Evolutionary conservation across 192 early-diverging fungal genomes (phyloP), one percentile per base, ranked within the genome.

Genomic region (Oehlia diaphana): DNA sequence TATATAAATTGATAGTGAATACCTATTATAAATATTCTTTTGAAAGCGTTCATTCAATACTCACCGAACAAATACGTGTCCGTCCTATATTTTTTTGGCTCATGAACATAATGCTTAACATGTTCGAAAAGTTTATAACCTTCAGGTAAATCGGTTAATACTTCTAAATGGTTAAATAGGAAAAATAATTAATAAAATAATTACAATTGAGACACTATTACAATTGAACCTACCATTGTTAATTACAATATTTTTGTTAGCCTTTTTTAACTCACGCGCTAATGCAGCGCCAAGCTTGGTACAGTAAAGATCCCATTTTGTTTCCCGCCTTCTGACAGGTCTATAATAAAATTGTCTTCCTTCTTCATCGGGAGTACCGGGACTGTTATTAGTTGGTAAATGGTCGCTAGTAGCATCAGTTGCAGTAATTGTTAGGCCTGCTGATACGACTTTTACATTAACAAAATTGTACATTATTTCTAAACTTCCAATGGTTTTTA

Each of bases 71-170:
- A 42, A 23, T 70, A 70, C 9, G 68, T 70, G 37, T 70, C 68
- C 39, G 13, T 70, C 5, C 68, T 70, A 44, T 10, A n/a, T 37
- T 14, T 33, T n/a, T 70, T 70, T 10, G 33, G 16, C 2, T 67
- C 65, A 6, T 28, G 2, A 33, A 33, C 9, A 19, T 26, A 70
- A 10, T 70, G 10, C n/a, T 70, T 70, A 10, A 44, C 39, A 10
- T 70, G 33, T 26, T 70, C 68, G n/a, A 39, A 70, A 23, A 70
- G 9, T 42, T 6, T 16, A 70, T 70, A 70, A 0, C 68, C 68
- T n/a, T 70, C n/a, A 44, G 68, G 68, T 9, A 70, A 70, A n/a
- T 70, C 68, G 7, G 16, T 44, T 70, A 70, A 70, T 44, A 70
- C 8, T 10, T 33, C 68, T 66, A 19, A 58, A 21, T 21, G 12